Conservation (phyloP, 257 asterid species). For the Echium plantagineum region DNA sequence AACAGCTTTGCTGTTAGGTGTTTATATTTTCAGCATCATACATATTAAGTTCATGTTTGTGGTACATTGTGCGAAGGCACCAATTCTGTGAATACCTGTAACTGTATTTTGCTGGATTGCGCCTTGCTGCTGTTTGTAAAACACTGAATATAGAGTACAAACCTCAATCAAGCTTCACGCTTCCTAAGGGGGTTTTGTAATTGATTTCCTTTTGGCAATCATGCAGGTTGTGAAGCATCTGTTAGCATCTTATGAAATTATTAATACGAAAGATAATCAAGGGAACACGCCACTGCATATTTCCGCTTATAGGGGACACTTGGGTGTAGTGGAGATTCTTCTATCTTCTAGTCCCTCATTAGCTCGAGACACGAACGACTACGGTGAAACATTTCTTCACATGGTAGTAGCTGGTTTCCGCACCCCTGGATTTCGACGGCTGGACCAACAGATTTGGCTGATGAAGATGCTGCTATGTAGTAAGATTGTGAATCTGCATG, state of each 20-base stretch:
- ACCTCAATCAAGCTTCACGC: background rate
- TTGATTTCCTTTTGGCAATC: background rate
- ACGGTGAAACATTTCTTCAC: constrained; percentile 78
- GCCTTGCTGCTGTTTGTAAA: background rate
- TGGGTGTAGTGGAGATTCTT: constrained; percentile 39
- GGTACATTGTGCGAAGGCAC: background rate
- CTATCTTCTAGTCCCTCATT: constrained; percentile 35
- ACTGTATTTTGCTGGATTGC: too few relatives aligned
- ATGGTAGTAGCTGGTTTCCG: constrained; percentile 77
- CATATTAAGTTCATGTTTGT: background rate
- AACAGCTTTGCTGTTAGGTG: background rate
- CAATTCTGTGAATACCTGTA: background rate
- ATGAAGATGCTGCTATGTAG: constrained; percentile 36
- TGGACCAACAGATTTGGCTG: constrained; percentile 59
- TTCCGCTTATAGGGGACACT: constrained; percentile 71
- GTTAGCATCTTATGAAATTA: constrained; percentile 32
- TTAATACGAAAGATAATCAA: constrained; percentile 36
- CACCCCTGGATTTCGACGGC: constrained; percentile 51
- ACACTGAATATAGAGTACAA: background rate
- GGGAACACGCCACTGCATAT: constrained; percentile 72
- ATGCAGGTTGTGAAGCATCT: constrained; percentile 59
- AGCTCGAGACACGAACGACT: constrained; percentile 25
- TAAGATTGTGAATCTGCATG: constrained; percentile 23
- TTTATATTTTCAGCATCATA: background rate
- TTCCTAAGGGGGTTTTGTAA: background rate